phyloP scores from a whole-genome alignment of 2,329 filamentous ascomycete species.

The Xylariaceae sp. region DNA sequence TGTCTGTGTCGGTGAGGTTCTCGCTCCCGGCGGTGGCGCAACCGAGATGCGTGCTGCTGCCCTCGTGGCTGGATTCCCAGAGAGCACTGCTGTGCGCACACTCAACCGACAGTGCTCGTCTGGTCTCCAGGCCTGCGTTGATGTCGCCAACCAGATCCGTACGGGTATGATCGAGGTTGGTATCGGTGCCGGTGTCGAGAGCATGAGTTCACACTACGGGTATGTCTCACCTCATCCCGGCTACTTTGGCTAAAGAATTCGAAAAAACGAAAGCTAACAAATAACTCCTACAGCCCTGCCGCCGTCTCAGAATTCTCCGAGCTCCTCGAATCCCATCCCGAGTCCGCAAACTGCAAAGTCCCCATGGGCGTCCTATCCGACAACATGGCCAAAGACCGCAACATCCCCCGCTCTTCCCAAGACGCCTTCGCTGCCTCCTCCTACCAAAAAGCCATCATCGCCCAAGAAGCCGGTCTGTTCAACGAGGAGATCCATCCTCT shows the following conservation, averaged over 20 bases:
- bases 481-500: constrained; percentile 87
- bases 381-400: constrained; percentile 85
- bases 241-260: neutral
- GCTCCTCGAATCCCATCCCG: constrained; percentile 74
- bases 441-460: constrained; percentile 84
- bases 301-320: constrained; percentile 94
- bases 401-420: constrained; percentile 69
- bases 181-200: constrained; percentile 92
- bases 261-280: constrained; percentile 4
- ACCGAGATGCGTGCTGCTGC: constrained; percentile 95
- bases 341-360: constrained; percentile 94
- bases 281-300: constrained; percentile 53
- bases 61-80: constrained; percentile 87
- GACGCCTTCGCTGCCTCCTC: constrained; percentile 93
- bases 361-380: constrained; percentile 94
- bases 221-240: constrained; percentile 37
- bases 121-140: constrained; percentile 86
- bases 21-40: constrained; percentile 88
- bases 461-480: constrained; percentile 87
- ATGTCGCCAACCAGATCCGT: constrained; percentile 90
- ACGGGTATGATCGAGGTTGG: constrained; percentile 93
- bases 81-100: constrained; percentile 76
- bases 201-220: constrained; percentile 93
- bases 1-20: constrained; percentile 85
- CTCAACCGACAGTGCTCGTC: constrained; percentile 94